Evolutionary conservation across 169 alveolate genomes (phyloP), one percentile per base, ranked within the genome.

Genomic region (Cardiosporidium cionae): DNA sequence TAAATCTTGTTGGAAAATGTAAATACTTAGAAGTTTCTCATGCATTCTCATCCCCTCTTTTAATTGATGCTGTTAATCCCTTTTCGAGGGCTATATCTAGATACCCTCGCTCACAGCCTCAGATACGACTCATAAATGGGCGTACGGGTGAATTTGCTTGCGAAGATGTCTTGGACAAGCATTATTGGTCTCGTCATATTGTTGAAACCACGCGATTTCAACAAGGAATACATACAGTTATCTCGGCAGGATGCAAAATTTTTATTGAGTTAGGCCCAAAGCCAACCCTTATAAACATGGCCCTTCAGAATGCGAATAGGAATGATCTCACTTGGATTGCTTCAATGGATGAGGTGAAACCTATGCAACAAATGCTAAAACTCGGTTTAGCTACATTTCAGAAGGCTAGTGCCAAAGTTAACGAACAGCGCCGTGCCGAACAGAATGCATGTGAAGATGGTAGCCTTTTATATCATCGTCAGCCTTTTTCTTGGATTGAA

Each of bases 111-210:
- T n/a, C n/a, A n/a, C n/a, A n/a, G 4, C 84, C 84, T 6, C 70
- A 35, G 37, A 65, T 79, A 22, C 29, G 9, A 29, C 23, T 79
- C 27, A 36, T 72, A 27, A 58, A 71, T 31, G 52, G 66, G 7
- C 77, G 71, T 34, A 70, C 86, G 6, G 86, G 87, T 0, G 31
- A 81, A 29, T 33, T 62, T 5, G 82, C 68, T 4, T 29, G 36
- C 0, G 65, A 54, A 5, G 78, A 65, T 52, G 44, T 80, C 9
- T 37, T 32, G 1, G 1, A 7, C 3, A 64, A 69, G 7, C 27
- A 71, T 22, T 81, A 78, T 71, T 81, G 86, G 86, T 69, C 87
- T 0, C 75, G 65, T 35, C 86, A 81, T 62, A 81, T 81, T 66
- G 58, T 62, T 33, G 58, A 73, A 52, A 33, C 79, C 16, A 81